Conservation (phyloP, 2,329 filamentous ascomycete species). For the Claviceps arundinis region DNA sequence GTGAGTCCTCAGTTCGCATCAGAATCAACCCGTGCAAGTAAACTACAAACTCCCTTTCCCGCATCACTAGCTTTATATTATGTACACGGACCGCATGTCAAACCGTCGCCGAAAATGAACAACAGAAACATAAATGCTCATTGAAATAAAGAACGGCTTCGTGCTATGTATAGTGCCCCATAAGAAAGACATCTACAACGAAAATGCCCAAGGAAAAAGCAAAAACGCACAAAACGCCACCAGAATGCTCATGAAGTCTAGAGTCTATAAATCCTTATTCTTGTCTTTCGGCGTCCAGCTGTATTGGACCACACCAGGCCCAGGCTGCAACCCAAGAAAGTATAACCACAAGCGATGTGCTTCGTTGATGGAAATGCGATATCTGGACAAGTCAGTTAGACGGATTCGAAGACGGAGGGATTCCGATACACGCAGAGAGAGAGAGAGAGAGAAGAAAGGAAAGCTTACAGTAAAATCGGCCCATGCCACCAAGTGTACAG, state of each 20-base stretch:
- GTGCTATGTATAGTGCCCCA: too few relatives aligned
- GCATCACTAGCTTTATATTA: too few relatives aligned
- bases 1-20: too few relatives aligned
- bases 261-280: slow-evolving; percentile 2
- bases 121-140: too few relatives aligned
- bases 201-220: neutral
- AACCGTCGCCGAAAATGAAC: too few relatives aligned
- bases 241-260: neutral
- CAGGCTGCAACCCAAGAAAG: slow-evolving; percentile 6
- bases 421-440: neutral
- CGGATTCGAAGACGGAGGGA: too few relatives aligned
- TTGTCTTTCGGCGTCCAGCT: slow-evolving; percentile 7
- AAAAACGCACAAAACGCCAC: neutral
- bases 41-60: too few relatives aligned
- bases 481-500: slow-evolving; percentile 55
- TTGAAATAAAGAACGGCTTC: too few relatives aligned
- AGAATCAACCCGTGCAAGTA: too few relatives aligned
- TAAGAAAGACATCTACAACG: too few relatives aligned
- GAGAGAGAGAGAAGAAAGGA: neutral
- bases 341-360: slow-evolving; percentile 4
- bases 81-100: too few relatives aligned
- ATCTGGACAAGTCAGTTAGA: neutral
- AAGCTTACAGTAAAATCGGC: slow-evolving; percentile 56
- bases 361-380: neutral
- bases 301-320: slow-evolving; percentile 2